Conservation (phyloP, 2,329 filamentous ascomycete genomes). For the Lithohypha guttulata region DNA sequence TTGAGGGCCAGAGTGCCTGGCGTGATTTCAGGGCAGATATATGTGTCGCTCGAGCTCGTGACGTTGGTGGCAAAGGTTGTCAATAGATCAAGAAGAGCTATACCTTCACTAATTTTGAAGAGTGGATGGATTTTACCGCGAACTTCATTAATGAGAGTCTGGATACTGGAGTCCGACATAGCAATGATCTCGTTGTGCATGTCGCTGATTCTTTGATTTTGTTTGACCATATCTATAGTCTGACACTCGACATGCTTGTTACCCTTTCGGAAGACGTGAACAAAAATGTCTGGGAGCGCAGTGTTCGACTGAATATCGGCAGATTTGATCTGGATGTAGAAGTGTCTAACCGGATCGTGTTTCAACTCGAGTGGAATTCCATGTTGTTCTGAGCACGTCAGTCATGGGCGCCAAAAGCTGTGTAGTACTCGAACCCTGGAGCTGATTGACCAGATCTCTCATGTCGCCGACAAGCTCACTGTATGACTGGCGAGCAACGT, state of each 20-base stretch:
- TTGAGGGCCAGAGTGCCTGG: conserved; percentile 61
- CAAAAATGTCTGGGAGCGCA: conserved; percentile 55
- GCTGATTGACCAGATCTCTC: conserved; percentile 55
- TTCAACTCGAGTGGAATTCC: conserved; percentile 55
- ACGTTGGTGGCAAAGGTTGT: conserved; percentile 63
- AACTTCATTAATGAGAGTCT: conserved; percentile 61
- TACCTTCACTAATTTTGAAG: conserved; percentile 75
- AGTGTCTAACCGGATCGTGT: conserved; percentile 67
- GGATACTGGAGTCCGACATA: conserved; percentile 68
- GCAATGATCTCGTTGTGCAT: conserved; percentile 74
- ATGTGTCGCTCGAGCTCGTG: conserved; percentile 55
- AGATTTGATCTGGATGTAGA: conserved; percentile 59
- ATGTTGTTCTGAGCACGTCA: conserved; percentile 39
- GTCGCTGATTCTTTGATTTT: conserved; percentile 66
- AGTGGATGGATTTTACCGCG: conserved; percentile 59
- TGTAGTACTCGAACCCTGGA: conserved; percentile 44
- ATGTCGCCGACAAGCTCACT: conserved; percentile 78
- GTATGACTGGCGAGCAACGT: conserved; percentile 79
- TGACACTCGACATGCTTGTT: conserved; percentile 69
- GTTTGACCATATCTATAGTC: conserved; percentile 71
- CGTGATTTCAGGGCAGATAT: conserved; percentile 55
- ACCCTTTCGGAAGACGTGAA: conserved; percentile 62
- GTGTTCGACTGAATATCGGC: conserved; percentile 50
- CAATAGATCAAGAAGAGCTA: conserved; percentile 81
- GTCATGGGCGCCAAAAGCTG: neutral